A percentile compares a stretch with the other conserved stretches of the same genome.
These are phyloP conservation scores for Paramecium octaurelia DNA, from an alignment of 73 alveolate genomes.

Conservation along the genomic window DNA sequence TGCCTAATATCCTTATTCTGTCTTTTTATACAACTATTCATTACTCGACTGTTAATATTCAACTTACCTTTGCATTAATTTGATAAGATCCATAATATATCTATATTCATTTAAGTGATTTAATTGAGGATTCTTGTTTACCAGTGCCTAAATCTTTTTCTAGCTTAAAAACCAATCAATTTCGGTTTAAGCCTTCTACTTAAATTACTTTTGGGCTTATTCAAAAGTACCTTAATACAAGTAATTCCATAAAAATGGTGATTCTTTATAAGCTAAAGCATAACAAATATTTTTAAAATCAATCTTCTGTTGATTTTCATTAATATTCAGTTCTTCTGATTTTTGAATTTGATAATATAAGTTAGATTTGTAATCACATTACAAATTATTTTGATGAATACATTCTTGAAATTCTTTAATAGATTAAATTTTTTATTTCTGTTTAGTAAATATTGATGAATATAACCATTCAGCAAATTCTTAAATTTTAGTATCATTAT, in stretches of 20 bases:
- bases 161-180: conserved; percentile 34
- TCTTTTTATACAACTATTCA: not conserved
- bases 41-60: not conserved
- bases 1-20: not conserved
- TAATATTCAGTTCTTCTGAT: not conserved
- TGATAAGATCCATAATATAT: not conserved
- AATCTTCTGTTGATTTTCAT: not conserved
- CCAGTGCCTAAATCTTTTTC: not conserved
- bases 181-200: not conserved
- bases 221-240: not conserved
- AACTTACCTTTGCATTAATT: not conserved
- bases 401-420: not conserved
- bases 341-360: not conserved
- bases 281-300: not conserved
- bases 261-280: not conserved
- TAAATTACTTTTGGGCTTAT: not conserved
- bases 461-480: not conserved
- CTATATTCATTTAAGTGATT: not conserved
- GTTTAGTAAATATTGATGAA: not conserved
- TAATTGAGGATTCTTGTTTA: not conserved
- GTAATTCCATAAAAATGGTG: not conserved
- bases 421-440: not conserved
- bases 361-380: not conserved
- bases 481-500: not conserved
- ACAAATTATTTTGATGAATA: not conserved